phyloP scores from a whole-genome alignment of 805 yeast genomes.

The Kodamaea kaohsiungensis region DNA sequence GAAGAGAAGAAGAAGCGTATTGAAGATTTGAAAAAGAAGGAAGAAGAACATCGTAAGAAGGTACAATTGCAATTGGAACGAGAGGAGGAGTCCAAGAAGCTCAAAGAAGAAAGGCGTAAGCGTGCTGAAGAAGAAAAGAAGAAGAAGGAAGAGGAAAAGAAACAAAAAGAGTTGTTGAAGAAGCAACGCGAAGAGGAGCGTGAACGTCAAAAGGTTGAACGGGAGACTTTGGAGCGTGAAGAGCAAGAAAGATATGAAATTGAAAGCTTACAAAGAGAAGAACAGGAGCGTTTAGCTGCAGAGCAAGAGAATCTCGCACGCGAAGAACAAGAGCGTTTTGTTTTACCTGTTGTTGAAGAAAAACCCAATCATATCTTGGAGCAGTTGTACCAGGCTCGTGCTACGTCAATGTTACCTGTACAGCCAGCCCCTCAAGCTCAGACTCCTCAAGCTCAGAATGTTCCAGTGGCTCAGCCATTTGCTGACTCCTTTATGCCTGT shows the following conservation, averaged over 20 bases:
- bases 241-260: slow-evolving; percentile 11
- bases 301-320: slow-evolving; percentile 9
- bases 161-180: slow-evolving; percentile 12
- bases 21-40: slow-evolving; percentile 35
- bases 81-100: slow-evolving; percentile 28
- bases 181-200: slow-evolving; percentile 10
- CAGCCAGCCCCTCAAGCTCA: slow-evolving; percentile 2
- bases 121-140: slow-evolving; percentile 12
- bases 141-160: slow-evolving; percentile 13
- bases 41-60: slow-evolving; percentile 33
- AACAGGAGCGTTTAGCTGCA: slow-evolving; percentile 10
- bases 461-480: not conserved
- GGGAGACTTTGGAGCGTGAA: slow-evolving; percentile 18
- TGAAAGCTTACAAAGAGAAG: slow-evolving; percentile 12
- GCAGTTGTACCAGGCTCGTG: slow-evolving; percentile 37
- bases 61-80: slow-evolving; percentile 32
- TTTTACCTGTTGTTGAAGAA: slow-evolving; percentile 4
- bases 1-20: slow-evolving; percentile 51
- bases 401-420: slow-evolving; percentile 15
- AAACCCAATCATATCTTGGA: slow-evolving; percentile 28
- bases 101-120: slow-evolving; percentile 16
- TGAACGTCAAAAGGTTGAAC: slow-evolving; percentile 1
- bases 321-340: slow-evolving; percentile 12
- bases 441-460: not conserved
- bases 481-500: not conserved